Conservation (phyloP, 257 asterid species). For the Solanum tarapatanum region DNA sequence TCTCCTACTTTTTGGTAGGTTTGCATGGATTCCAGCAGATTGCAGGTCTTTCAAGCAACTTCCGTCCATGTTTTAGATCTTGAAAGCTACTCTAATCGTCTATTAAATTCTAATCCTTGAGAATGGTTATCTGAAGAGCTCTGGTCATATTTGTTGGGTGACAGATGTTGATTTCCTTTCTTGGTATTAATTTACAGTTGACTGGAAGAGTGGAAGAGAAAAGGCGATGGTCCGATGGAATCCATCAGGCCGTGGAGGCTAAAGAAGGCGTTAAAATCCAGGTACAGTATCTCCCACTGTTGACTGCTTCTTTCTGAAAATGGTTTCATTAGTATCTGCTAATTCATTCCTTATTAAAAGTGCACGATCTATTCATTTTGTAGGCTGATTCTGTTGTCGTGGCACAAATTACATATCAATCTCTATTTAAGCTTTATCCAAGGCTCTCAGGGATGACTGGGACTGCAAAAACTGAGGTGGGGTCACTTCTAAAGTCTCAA, state of each 20-base stretch:
- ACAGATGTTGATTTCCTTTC: not conserved
- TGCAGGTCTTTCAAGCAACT: not conserved
- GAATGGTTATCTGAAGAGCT: not conserved
- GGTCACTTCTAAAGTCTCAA: slow-evolving; percentile 6
- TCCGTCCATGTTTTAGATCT: not conserved
- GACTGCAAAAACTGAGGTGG: slow-evolving; percentile 95
- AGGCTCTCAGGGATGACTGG: slow-evolving; percentile 99
- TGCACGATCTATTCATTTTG: slow-evolving; percentile 10
- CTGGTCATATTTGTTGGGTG: not conserved
- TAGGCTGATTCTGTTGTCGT: slow-evolving; percentile 95
- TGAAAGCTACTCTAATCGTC: not conserved
- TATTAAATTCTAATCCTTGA: not conserved
- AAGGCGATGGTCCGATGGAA: slow-evolving; percentile 95
- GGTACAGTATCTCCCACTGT: slow-evolving; percentile 25
- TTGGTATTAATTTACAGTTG: slow-evolving; percentile 38
- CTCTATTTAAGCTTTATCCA: slow-evolving; percentile 88
- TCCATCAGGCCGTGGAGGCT: slow-evolving; percentile 99
- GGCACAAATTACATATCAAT: slow-evolving; percentile 97
- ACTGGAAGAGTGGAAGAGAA: slow-evolving; percentile 98
- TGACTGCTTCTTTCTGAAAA: not conserved
- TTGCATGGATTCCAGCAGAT: not conserved
- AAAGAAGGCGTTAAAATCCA: slow-evolving; percentile 88
- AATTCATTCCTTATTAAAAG: not conserved
- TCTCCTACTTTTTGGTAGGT: not conserved
- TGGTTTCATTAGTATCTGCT: not conserved